Evolutionary conservation across 2,329 filamentous ascomycete genomes (phyloP).

Genomic region (Elsinoe necatrix): DNA sequence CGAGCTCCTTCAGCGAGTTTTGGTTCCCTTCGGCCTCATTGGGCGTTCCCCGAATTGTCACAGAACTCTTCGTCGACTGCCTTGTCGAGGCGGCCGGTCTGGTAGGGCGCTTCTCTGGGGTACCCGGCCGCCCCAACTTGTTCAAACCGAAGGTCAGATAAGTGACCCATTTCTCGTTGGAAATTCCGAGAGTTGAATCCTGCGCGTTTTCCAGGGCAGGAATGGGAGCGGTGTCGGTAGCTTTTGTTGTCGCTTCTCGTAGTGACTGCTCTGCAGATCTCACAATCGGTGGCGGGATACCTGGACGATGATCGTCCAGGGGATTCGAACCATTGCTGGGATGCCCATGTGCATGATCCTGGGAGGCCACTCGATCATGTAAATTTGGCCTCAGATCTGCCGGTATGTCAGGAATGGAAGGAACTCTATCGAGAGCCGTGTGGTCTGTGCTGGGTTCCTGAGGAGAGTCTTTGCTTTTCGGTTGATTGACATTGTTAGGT

Average conservation of each 20-base stretch:
- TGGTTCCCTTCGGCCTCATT: slow-evolving; percentile 8
- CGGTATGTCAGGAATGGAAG: slow-evolving; percentile 10
- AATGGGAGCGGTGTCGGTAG: slow-evolving; percentile 21
- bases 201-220: slow-evolving; percentile 19
- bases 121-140: slow-evolving; percentile 23
- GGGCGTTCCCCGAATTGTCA: slow-evolving; percentile 19
- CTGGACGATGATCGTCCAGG: slow-evolving; percentile 23
- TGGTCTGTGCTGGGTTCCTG: neutral
- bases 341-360: slow-evolving; percentile 22
- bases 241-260: slow-evolving; percentile 34
- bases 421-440: neutral
- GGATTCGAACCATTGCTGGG: slow-evolving; percentile 12
- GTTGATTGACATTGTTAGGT: neutral
- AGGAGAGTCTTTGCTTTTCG: neutral
- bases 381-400: slow-evolving; percentile 20
- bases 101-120: slow-evolving; percentile 18
- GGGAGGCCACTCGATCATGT: slow-evolving; percentile 23
- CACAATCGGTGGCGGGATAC: slow-evolving; percentile 42
- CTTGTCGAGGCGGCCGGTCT: slow-evolving; percentile 21
- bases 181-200: slow-evolving; percentile 35
- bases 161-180: slow-evolving; percentile 41
- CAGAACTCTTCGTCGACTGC: slow-evolving; percentile 23
- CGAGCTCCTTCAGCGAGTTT: slow-evolving; percentile 23
- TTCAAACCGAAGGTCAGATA: slow-evolving; percentile 42
- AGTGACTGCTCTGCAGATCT: slow-evolving; percentile 37